Base-by-base conservation (phyloP, 2,329 filamentous ascomycete species). In the Fusarium chaquense region DNA sequence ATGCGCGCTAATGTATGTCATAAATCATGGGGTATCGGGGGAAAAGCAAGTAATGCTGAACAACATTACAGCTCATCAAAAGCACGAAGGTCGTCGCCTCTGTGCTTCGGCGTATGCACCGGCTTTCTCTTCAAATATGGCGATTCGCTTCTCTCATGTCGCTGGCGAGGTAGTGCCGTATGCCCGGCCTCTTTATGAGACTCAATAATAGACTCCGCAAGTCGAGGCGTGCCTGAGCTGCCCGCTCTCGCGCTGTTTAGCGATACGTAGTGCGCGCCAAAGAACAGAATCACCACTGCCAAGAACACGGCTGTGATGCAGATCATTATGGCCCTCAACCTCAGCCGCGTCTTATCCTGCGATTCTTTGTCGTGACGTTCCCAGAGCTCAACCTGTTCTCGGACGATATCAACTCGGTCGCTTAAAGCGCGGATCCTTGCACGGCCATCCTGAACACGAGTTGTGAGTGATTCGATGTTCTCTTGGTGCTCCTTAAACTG, bases 321-420 rank as follows among this genome's bases (percentile, higher is more conserved):
- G 40, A 88, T 83, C 89, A 90, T 93, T 47, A 91, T 80, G 22
- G 86, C 83, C 69, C 86, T 87, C 66, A 93, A 80, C 51, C 89
- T 85, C 75, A 82, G 84, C 65, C 88, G 82, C n/a, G 89, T 91
- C 73, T 83, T 87, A 73, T 91, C 89, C 78, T 92, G 87, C 84
- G 90, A 91, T 73, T 89, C 87, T 49, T 82, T 83, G 78, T 94
- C 91, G 3, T 87, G 85, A 58, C 83, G 84, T 76, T 92, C 90
- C 85, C 91, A 92, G 30, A 83, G 81, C 75, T 92, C 90, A 16
- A 94, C 87, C 10, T 87, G 84, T 58, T 85, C 80, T 51, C 88
- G 84, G 15, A 93, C 90, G 16, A 83, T 80, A 53, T 90, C 88
- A 5, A 95, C 87, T 50, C 92, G 84, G 44, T 83, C 83, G 62